Base-by-base conservation (phyloP, 305 asterid genomes). In the Solanum hybrid region DNA sequence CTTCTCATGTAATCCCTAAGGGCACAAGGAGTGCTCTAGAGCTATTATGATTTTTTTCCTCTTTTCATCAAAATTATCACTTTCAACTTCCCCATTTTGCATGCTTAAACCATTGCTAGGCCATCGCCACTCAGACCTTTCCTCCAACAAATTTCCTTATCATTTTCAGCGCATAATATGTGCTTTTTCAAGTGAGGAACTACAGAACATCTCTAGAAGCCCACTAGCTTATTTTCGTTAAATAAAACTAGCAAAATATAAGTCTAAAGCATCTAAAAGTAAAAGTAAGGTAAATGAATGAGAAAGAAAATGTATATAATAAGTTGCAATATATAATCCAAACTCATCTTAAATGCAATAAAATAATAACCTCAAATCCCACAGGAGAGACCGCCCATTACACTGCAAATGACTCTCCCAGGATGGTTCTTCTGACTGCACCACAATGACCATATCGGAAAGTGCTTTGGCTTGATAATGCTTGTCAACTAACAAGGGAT, bases 361-460 rank as follows among this genome's bases (percentile, higher is more conserved):
- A 91, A 11, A 64, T 86, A 90, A 85, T 84, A 88, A 97, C 99
- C 99, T 97, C 93, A 97, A 93, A 92, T 97, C 98, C 97, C 96
- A 94, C 87, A 96, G 88, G 91, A 97, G 96, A 16, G 99, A 93
- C 88, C 56, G 92, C 64, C 99, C 99, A 75, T 97, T 96, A 94
- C 99, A 97, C 91, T 97, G 99, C 86, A 97, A 94, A 94, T 97
- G 99, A 94, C 99, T 97, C 93, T 96, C 99, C 98, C 97, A 96
- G 71, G 99, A 96, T 90, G 99, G 90, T 89, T 98, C 92, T 92
- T 97, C 99, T 10, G 99, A 97, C 93, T 97, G 99, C 91, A 96
- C 99, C 88, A 97, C 99, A 89, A 97, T 91, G 86, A 97, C 97
- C 99, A 97, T 97, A 93, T 96, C 99, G 46, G 99, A 94, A 86